Conservation (phyloP, 2,329 filamentous ascomycete genomes). For the Cadophora sp. region DNA sequence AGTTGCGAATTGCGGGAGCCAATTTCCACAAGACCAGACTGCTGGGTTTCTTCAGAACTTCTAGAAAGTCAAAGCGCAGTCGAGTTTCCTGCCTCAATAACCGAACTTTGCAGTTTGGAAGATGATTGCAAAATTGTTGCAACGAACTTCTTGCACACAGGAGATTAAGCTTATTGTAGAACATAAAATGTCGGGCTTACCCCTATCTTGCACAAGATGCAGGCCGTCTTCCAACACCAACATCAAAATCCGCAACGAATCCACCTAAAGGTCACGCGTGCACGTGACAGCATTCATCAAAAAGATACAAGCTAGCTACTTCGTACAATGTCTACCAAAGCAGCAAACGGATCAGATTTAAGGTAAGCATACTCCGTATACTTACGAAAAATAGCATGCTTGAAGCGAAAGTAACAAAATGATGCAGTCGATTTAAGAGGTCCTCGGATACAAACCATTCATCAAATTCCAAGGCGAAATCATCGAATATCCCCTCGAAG, state of each 20-base stretch:
- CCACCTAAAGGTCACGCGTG: neutral
- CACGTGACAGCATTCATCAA: neutral
- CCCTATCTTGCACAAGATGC: neutral
- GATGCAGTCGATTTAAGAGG: neutral
- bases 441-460: neutral
- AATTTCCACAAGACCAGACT: slow-evolving; percentile 12
- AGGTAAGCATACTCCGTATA: too few species aligned
- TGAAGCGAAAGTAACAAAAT: neutral
- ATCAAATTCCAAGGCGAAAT: neutral
- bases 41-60: slow-evolving; percentile 4
- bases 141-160: neutral
- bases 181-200: neutral
- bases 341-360: slow-evolving; percentile 4
- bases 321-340: neutral
- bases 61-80: slow-evolving; percentile 11
- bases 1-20: slow-evolving; percentile 2
- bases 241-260: neutral
- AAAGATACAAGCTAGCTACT: too few species aligned
- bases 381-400: too few species aligned
- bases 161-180: neutral
- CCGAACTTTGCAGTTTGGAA: slow-evolving; percentile 12
- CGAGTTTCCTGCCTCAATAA: slow-evolving; percentile 5
- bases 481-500: neutral
- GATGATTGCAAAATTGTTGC: slow-evolving; percentile 1
- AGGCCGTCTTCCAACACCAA: neutral